These are phyloP conservation scores for Candida yuanshanica DNA, from an alignment of 805 yeast species.

Conservation along the genomic window DNA sequence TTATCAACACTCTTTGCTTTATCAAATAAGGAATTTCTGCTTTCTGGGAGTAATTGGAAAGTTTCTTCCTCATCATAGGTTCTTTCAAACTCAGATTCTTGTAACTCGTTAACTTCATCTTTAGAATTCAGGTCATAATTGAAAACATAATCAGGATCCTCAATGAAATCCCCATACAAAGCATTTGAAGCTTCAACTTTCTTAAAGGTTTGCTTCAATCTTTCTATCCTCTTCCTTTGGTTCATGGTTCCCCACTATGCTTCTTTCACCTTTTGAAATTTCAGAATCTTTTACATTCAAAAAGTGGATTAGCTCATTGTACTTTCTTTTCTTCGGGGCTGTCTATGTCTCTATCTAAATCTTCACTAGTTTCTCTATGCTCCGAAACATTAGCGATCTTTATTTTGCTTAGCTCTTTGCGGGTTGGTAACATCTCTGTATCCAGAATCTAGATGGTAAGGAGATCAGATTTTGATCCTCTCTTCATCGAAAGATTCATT, in stretches of 20 bases:
- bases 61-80: not conserved
- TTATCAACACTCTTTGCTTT: not conserved
- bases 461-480: not conserved
- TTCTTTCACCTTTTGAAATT: too few species aligned
- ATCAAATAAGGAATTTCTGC: not conserved
- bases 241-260: too few species aligned
- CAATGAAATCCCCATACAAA: too few species aligned
- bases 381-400: not conserved
- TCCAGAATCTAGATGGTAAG: conserved; percentile 7
- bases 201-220: too few species aligned
- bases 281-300: too few species aligned
- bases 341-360: too few species aligned
- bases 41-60: not conserved
- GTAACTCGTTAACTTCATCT: not conserved
- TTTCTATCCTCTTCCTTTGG: too few species aligned
- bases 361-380: not conserved
- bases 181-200: too few species aligned
- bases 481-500: not conserved
- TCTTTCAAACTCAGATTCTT: conserved; percentile 1
- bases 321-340: too few species aligned
- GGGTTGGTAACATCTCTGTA: not conserved
- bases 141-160: conserved; percentile 7
- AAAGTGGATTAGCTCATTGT: too few species aligned
- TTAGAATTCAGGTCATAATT: conserved; percentile 2
- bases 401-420: conserved; percentile 1